These are phyloP conservation scores for Phlyctochytrium arcticum DNA, from an alignment of 192 early-diverging fungal genomes.

Conservation along the genomic window DNA sequence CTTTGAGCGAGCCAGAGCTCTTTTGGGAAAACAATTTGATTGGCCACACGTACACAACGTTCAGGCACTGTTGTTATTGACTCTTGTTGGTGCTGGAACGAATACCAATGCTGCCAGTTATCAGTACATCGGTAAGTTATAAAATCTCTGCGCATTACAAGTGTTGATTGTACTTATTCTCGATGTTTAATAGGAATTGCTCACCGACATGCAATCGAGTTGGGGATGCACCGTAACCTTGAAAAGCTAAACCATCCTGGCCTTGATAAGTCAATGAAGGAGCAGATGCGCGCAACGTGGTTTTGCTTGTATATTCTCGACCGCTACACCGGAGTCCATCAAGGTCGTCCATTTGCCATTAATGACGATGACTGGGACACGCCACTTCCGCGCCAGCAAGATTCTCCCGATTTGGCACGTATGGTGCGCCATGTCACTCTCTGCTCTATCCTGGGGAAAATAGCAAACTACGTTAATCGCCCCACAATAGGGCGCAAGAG, in stretches of 20 bases:
- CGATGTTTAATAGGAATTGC: slow-evolving; percentile 38
- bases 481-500: slow-evolving; percentile 17
- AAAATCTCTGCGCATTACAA: background rate
- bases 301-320: slow-evolving; percentile 48
- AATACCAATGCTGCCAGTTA: slow-evolving; percentile 43
- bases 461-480: slow-evolving; percentile 43
- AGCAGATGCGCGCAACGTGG: slow-evolving; percentile 46
- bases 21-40: slow-evolving; percentile 48
- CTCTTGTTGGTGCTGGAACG: slow-evolving; percentile 41
- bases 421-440: slow-evolving; percentile 42
- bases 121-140: slow-evolving; percentile 39
- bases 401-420: slow-evolving; percentile 16
- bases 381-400: slow-evolving; percentile 32
- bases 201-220: slow-evolving; percentile 43
- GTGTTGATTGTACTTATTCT: background rate
- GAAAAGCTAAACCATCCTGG: slow-evolving; percentile 38
- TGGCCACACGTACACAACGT: slow-evolving; percentile 49
- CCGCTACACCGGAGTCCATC: slow-evolving; percentile 39
- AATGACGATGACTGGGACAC: slow-evolving; percentile 52
- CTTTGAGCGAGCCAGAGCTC: slow-evolving; percentile 37
- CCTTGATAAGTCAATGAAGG: slow-evolving; percentile 33
- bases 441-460: slow-evolving; percentile 42
- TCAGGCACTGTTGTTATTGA: slow-evolving; percentile 39
- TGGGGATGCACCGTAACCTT: slow-evolving; percentile 49
- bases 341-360: slow-evolving; percentile 47